Percentiles rank a stretch among this genome's conserved stretches.
Conservation (phyloP, 805 yeast species). For the Candida endomychidarum region DNA sequence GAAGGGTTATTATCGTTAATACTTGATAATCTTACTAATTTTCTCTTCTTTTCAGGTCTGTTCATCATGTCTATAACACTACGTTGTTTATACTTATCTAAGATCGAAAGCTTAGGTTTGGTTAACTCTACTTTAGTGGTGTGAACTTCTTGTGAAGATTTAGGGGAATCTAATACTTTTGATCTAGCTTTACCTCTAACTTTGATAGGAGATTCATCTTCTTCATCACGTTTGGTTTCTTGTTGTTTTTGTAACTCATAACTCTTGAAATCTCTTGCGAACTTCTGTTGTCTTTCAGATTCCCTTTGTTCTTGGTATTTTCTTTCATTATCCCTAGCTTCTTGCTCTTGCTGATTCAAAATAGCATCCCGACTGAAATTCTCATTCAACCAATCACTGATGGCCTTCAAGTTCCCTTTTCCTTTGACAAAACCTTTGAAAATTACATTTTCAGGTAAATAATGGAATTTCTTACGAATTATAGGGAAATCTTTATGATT, state of each 20-base stretch:
- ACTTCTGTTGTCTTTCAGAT: slow-evolving; percentile 8
- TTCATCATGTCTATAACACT: slow-evolving; percentile 22
- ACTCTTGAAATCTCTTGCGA: slow-evolving; percentile 12
- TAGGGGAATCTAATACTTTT: slow-evolving; percentile 24
- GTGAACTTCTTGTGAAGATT: slow-evolving; percentile 9
- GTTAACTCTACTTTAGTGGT: slow-evolving; percentile 41
- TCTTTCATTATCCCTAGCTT: slow-evolving; percentile 15
- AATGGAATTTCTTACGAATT: slow-evolving; percentile 34
- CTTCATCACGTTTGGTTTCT: slow-evolving; percentile 22
- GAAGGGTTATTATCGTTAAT: slow-evolving; percentile 12
- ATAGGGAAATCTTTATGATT: slow-evolving; percentile 40
- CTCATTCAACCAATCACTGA: slow-evolving; percentile 39
- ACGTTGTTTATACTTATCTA: slow-evolving; percentile 38
- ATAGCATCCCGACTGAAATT: slow-evolving; percentile 29
- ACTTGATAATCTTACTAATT: slow-evolving; percentile 36
- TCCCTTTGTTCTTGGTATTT: slow-evolving; percentile 13
- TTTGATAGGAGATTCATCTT: slow-evolving; percentile 39
- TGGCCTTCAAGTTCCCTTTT: slow-evolving; percentile 41
- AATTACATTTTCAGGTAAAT: slow-evolving; percentile 40
- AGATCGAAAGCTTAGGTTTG: slow-evolving; percentile 41
- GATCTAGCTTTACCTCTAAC: slow-evolving; percentile 22
- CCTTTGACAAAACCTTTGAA: slow-evolving; percentile 44
- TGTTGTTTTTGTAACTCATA: slow-evolving; percentile 10
- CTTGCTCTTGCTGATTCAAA: slow-evolving; percentile 18
- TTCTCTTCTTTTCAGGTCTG: slow-evolving; percentile 26